Percentiles rank a stretch among this genome's conserved stretches.
phyloP scores from a whole-genome alignment of 2,329 filamentous ascomycete genomes.

The Fusarium sp. region DNA sequence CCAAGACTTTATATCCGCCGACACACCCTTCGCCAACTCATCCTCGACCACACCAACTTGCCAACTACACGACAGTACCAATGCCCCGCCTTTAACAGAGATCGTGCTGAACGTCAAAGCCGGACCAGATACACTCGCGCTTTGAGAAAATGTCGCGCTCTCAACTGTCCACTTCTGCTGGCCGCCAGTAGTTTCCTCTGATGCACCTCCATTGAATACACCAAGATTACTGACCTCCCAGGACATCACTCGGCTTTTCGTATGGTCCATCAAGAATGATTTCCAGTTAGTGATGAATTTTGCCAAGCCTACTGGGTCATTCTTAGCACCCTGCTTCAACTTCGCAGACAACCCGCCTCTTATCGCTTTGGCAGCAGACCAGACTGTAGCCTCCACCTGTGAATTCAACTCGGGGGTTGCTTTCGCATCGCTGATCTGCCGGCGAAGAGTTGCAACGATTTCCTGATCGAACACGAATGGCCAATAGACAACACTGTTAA shows the following conservation, averaged over 20 bases:
- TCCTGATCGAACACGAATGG: neutral
- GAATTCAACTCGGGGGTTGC: neutral
- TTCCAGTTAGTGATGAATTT: slow-evolving; percentile 29
- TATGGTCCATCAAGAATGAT: neutral
- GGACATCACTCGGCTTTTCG: neutral
- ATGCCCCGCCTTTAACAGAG: neutral
- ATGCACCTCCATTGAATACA: neutral
- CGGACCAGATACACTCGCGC: neutral
- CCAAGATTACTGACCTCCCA: slow-evolving; percentile 39
- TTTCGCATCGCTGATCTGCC: neutral
- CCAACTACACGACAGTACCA: slow-evolving; percentile 18
- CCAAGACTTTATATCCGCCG: slow-evolving; percentile 17
- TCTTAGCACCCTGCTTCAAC: slow-evolving; percentile 21
- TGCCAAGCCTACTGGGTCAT: slow-evolving; percentile 15
- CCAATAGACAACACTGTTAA: slow-evolving; percentile 19
- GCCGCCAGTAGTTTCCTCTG: neutral
- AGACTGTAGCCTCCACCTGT: slow-evolving; percentile 19
- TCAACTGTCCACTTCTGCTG: slow-evolving; percentile 5
- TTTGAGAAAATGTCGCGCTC: slow-evolving; percentile 15
- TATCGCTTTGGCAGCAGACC: slow-evolving; percentile 41
- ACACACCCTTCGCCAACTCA: slow-evolving; percentile 8
- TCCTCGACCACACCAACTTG: slow-evolving; percentile 20
- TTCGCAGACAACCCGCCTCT: slow-evolving; percentile 37
- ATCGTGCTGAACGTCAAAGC: slow-evolving; percentile 16
- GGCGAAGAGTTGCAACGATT: slow-evolving; percentile 1